Base-by-base conservation (phyloP, 2,329 filamentous ascomycete species). In the Curvularia eragrostidis region DNA sequence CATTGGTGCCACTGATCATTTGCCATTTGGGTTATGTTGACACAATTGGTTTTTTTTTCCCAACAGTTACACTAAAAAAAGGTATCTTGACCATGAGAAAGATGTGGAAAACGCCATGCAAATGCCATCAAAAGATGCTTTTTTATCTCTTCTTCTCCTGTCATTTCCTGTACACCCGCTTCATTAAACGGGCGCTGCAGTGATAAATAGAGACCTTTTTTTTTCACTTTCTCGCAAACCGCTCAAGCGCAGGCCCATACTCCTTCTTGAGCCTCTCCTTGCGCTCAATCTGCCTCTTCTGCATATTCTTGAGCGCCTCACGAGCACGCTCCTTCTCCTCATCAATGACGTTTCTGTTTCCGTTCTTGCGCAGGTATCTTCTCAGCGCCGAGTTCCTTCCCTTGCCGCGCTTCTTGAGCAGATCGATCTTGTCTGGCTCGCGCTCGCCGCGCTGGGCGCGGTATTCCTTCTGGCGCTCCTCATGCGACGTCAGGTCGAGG, bases 261-360 rank as follows among this genome's bases (percentile, higher is more conserved):
- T 94, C 89, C 57, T 84, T 85, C 75, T 90, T 85, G 76, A 91
- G 86, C 62, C 62, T 68, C 58, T 70, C 62, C 52, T 66, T 64
- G 59, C 64, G 69, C 58, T 72, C 66, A 74, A 55, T 48, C 41
- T 58, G 49, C 53, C 67, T 65, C 61, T 66, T 68, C 49, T 70
- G 64, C 74, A 89, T 59, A 50, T 68, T 72, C 56, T 66, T 85
- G 74, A 89, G 88, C 75, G 97, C 82, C 78, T 93, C 91, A 76
- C 97, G 91, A 47, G 93, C 89, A 74, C 89, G 88, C 77, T 97
- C 79, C 73, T 91, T 89, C 85, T 94, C 93, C 83, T 97, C 95
- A 81, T 99, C 95, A 75, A 99, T 93, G 56, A 99, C 87, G 76
- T 98, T 98, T 84, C 90, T 91, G 72, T 89, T 89, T 44, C 91